Percentiles rank a stretch among this genome's conserved stretches.
phyloP scores from a whole-genome alignment of 176 grass and related monocot species.

The Aegilops tauschii region DNA sequence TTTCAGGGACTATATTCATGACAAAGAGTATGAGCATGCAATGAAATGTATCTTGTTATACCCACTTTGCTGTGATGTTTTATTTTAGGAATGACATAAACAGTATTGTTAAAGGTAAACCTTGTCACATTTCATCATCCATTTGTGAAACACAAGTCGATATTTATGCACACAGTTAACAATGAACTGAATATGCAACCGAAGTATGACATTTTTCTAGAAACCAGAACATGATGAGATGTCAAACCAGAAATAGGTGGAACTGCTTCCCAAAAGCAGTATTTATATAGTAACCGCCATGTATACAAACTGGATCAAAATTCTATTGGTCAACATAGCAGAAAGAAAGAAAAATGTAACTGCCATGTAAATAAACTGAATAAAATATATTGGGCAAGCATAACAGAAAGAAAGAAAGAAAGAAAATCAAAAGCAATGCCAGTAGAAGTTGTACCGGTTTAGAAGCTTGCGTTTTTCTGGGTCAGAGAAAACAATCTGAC shows the following conservation, averaged over 20 bases:
- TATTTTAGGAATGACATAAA: neutral
- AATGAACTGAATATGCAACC: neutral
- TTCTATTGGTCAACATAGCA: neutral
- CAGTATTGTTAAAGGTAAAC: neutral
- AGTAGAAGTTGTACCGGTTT: slow-evolving; percentile 53
- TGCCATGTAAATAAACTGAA: neutral
- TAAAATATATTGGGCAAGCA: neutral
- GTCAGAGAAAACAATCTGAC: slow-evolving; percentile 85
- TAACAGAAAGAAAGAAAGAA: neutral
- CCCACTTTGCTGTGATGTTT: neutral
- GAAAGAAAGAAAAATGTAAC: neutral
- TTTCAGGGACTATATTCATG: neutral
- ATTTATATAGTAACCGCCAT: neutral
- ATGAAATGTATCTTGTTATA: neutral
- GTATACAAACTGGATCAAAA: neutral
- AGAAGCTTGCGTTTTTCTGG: slow-evolving; percentile 65
- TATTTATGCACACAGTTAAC: neutral
- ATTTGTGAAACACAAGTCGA: neutral
- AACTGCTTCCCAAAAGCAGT: neutral
- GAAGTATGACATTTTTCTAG: neutral
- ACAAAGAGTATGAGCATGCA: neutral
- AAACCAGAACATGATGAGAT: neutral
- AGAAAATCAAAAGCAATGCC: neutral
- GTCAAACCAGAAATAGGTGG: neutral
- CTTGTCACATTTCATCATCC: neutral